Evolutionary conservation across 2,329 filamentous ascomycete species (phyloP).

Genomic region (Neofusicoccum sp.): DNA sequence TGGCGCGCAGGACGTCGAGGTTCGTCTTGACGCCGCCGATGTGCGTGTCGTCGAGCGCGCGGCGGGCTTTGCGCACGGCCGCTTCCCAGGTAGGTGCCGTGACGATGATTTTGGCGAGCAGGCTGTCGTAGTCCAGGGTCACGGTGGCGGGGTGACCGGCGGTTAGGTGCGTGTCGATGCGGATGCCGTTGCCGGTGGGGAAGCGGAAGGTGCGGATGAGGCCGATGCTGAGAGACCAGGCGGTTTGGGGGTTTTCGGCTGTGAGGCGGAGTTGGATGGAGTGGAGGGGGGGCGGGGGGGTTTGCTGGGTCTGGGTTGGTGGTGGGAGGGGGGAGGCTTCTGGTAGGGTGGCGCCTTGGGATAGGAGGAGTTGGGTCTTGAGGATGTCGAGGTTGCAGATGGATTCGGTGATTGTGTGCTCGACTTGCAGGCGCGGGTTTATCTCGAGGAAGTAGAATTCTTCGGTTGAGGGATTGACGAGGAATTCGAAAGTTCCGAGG

Average conservation of each 20-base stretch:
- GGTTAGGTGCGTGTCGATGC: conserved; percentile 57
- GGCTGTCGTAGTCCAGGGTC: conserved; percentile 57
- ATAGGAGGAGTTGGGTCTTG: conserved; percentile 52
- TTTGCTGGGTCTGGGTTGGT: conserved; percentile 31
- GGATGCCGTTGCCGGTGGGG: conserved; percentile 55
- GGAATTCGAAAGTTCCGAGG: conserved; percentile 64
- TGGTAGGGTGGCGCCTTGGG: conserved; percentile 48
- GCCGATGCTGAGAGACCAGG: conserved; percentile 57
- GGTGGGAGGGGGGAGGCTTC: background rate
- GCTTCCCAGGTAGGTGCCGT: conserved; percentile 55
- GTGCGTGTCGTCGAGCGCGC: conserved; percentile 55
- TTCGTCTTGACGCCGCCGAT: conserved; percentile 61
- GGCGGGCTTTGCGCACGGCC: conserved; percentile 52
- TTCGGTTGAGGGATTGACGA: conserved; percentile 50
- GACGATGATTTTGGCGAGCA: conserved; percentile 60
- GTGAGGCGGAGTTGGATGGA: conserved; percentile 60
- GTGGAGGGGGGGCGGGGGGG: conserved; percentile 38
- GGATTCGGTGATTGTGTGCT: conserved; percentile 61
- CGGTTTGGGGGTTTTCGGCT: conserved; percentile 55
- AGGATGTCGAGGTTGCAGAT: conserved; percentile 57
- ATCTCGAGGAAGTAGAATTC: conserved; percentile 61
- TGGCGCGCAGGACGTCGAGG: conserved; percentile 53
- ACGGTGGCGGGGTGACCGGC: conserved; percentile 44
- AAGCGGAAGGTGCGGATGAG: conserved; percentile 56
- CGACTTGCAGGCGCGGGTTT: conserved; percentile 61